Conservation (phyloP, 2,329 filamentous ascomycete species). For the Raffaelea deltoideospora region DNA sequence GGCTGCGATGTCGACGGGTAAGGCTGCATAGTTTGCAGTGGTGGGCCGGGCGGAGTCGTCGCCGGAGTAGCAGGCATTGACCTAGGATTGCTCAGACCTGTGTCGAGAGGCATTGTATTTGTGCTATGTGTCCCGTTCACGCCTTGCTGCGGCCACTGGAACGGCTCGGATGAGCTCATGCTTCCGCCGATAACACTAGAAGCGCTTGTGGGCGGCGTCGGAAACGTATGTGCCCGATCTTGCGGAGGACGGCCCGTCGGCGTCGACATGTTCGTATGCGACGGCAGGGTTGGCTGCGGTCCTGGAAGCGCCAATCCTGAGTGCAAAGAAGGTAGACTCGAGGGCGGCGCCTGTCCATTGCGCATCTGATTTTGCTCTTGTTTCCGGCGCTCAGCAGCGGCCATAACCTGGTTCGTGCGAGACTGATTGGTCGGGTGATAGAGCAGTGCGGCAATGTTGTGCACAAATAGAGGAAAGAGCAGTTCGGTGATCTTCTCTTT, state of each 20-base stretch:
- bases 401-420: constrained; percentile 73
- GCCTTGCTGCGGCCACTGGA: constrained; percentile 57
- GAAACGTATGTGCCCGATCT: constrained; percentile 83
- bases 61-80: constrained; percentile 87
- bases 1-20: constrained; percentile 55
- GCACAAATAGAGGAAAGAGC: constrained; percentile 89
- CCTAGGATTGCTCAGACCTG: constrained; percentile 58
- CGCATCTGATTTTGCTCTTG: constrained; percentile 53
- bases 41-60: constrained; percentile 69
- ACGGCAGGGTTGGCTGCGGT: constrained; percentile 38
- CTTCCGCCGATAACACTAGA: constrained; percentile 59
- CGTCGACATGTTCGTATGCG: constrained; percentile 47
- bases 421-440: constrained; percentile 87
- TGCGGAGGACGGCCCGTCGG: constrained; percentile 49
- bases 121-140: constrained; percentile 47
- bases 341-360: constrained; percentile 36
- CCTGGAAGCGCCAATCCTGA: constrained; percentile 44
- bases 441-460: constrained; percentile 85
- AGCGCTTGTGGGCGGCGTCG: constrained; percentile 85
- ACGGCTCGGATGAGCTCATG: constrained; percentile 62
- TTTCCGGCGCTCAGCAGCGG: constrained; percentile 65
- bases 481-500: constrained; percentile 98
- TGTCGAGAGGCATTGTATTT: constrained; percentile 70
- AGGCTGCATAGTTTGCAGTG: constrained; percentile 61
- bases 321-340: constrained; percentile 49